Evolutionary conservation across 2,329 filamentous ascomycete genomes (phyloP).

Genomic region (Zymoseptoria pseudotritici): DNA sequence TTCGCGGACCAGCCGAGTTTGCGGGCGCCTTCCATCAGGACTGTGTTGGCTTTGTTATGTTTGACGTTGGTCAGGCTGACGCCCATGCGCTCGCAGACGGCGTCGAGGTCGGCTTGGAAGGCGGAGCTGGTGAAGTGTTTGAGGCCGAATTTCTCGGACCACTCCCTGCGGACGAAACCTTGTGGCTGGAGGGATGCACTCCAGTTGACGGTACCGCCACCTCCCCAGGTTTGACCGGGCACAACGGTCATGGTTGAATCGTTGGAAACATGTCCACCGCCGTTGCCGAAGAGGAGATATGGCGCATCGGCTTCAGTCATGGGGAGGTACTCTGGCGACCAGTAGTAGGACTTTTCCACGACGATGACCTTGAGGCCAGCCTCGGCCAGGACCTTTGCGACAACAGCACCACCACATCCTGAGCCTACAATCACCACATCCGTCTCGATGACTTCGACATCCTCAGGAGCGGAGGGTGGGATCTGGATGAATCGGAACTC

Average conservation of each 20-base stretch:
- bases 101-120: slow-evolving; percentile 72
- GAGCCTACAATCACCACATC: slow-evolving; percentile 83
- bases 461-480: slow-evolving; percentile 30
- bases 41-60: slow-evolving; percentile 65
- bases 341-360: slow-evolving; percentile 75
- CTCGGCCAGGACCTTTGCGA: slow-evolving; percentile 71
- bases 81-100: slow-evolving; percentile 72
- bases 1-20: slow-evolving; percentile 66
- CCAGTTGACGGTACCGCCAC: slow-evolving; percentile 87
- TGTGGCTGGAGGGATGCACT: slow-evolving; percentile 61
- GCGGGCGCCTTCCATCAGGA: slow-evolving; percentile 66
- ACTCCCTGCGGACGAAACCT: slow-evolving; percentile 69
- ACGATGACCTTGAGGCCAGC: slow-evolving; percentile 70
- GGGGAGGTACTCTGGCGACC: slow-evolving; percentile 62
- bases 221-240: slow-evolving; percentile 70
- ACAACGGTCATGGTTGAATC: slow-evolving; percentile 50
- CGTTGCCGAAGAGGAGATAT: slow-evolving; percentile 62
- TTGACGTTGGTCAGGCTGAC: slow-evolving; percentile 57
- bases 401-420: slow-evolving; percentile 76
- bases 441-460: slow-evolving; percentile 58
- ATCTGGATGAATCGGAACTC: slow-evolving; percentile 58
- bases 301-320: slow-evolving; percentile 59
- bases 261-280: slow-evolving; percentile 50
- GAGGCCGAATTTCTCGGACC: slow-evolving; percentile 60
- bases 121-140: slow-evolving; percentile 65